A percentile compares a stretch with the other conserved stretches of the same genome.
phyloP scores from a whole-genome alignment of 768 basidiomycete species.

The Albatrellus ellisii region DNA sequence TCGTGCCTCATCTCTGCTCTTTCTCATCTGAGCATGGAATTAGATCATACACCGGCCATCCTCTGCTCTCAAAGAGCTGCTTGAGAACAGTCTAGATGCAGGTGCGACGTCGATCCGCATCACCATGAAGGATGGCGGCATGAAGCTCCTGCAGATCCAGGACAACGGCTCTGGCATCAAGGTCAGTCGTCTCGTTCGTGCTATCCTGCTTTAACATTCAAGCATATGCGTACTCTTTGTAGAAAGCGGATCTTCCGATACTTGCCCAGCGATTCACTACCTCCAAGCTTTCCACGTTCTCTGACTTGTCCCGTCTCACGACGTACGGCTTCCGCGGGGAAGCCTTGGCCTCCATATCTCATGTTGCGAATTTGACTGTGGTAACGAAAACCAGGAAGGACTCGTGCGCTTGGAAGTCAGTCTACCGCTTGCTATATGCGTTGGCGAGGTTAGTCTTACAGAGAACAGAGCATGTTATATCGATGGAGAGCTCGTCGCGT shows the following conservation, averaged over 20 bases:
- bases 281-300: conserved; percentile 78
- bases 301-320: conserved; percentile 68
- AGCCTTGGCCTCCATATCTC: conserved; percentile 90
- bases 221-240: not conserved
- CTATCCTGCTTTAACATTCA: not conserved
- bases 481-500: conserved; percentile 59
- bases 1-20: conserved; percentile 19
- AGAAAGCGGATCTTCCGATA: conserved; percentile 85
- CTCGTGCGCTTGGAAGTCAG: conserved; percentile 88
- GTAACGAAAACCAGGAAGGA: conserved; percentile 82
- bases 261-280: conserved; percentile 94
- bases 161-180: conserved; percentile 95
- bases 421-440: conserved; percentile 1
- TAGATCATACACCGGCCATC: conserved; percentile 85
- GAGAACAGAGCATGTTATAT: conserved; percentile 45
- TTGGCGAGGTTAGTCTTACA: not conserved
- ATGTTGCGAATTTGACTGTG: conserved; percentile 81
- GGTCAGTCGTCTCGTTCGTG: conserved; percentile 41
- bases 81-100: conserved; percentile 95
- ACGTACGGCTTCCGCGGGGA: conserved; percentile 98
- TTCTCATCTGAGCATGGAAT: not conserved
- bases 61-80: conserved; percentile 89
- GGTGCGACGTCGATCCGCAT: conserved; percentile 77
- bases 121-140: conserved; percentile 87
- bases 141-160: conserved; percentile 90